Evolutionary conservation across 352 stramenopile genomes (phyloP).

Genomic region (Globisporangium spinosum): DNA sequence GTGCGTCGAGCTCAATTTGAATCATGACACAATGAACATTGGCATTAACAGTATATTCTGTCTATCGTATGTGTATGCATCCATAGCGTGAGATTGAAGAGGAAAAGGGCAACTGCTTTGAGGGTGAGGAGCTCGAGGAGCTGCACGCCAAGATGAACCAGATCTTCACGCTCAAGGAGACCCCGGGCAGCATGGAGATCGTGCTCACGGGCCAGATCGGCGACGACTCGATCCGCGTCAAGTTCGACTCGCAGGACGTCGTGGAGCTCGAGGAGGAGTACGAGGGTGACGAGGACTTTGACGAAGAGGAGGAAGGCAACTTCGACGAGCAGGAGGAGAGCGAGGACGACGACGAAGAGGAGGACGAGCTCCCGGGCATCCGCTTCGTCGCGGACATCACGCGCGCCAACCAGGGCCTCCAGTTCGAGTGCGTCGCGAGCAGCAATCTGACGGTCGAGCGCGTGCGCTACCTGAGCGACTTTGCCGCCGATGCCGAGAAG

Average conservation of each 20-base stretch:
- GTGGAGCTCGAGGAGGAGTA: constrained; percentile 69
- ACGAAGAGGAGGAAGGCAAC: constrained; percentile 36
- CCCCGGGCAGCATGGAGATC: constrained; percentile 60
- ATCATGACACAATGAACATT: not conserved
- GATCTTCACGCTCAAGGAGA: constrained; percentile 63
- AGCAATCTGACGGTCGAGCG: constrained; percentile 78
- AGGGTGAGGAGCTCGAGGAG: constrained; percentile 63
- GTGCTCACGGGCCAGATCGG: constrained; percentile 51
- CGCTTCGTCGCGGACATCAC: constrained; percentile 73
- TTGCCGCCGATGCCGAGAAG: constrained; percentile 47
- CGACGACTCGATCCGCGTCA: constrained; percentile 61
- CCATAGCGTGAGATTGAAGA: constrained; percentile 67
- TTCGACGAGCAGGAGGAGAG: constrained; percentile 30
- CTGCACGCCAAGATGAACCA: constrained; percentile 65
- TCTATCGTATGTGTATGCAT: not conserved
- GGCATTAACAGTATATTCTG: not conserved
- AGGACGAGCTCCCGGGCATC: constrained; percentile 73
- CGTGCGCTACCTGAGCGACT: constrained; percentile 64
- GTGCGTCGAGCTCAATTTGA: constrained; percentile 8
- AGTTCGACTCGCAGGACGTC: constrained; percentile 76
- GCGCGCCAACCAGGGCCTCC: constrained; percentile 66
- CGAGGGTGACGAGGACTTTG: constrained; percentile 42
- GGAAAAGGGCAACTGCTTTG: constrained; percentile 85
- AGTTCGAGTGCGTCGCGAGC: constrained; percentile 81
- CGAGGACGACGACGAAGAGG: constrained; percentile 52